Conservation (phyloP, 371 early-diverging fungal genomes). For the Lichtheimia corymbifera region DNA sequence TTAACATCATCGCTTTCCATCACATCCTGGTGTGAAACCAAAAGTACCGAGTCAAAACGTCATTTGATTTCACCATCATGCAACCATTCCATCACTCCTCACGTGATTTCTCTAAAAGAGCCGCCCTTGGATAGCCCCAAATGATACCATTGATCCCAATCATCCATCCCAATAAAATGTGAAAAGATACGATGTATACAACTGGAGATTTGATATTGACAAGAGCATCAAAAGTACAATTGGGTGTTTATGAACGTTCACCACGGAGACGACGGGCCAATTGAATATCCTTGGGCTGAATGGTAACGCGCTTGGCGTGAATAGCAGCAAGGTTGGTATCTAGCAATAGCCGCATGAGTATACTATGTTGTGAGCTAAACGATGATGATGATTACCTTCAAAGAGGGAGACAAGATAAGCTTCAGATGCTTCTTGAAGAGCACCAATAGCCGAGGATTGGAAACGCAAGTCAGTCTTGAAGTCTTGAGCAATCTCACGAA, state of each 20-base stretch:
- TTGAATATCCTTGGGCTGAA: conserved; percentile 97
- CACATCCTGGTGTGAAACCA: no score
- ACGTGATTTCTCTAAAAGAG: no score
- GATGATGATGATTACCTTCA: conserved; percentile 51
- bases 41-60: no score
- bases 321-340: conserved; percentile 98
- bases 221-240: neutral
- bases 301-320: conserved; percentile 99
- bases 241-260: conserved; percentile 67
- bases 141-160: no score
- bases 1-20: no score
- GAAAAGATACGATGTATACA: no score
- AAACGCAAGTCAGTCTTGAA: conserved; percentile 98
- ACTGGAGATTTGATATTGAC: no score
- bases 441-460: conserved; percentile 97
- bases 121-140: no score
- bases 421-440: conserved; percentile 99
- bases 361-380: no score
- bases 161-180: no score
- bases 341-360: neutral
- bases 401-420: conserved; percentile 95
- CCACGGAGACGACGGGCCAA: conserved; percentile 92
- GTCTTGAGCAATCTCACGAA: conserved; percentile 95
- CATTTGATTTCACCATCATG: no score
- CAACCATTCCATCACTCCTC: no score